phyloP scores from a whole-genome alignment of 306 rosid genomes.

The Lagenaria siceraria region DNA sequence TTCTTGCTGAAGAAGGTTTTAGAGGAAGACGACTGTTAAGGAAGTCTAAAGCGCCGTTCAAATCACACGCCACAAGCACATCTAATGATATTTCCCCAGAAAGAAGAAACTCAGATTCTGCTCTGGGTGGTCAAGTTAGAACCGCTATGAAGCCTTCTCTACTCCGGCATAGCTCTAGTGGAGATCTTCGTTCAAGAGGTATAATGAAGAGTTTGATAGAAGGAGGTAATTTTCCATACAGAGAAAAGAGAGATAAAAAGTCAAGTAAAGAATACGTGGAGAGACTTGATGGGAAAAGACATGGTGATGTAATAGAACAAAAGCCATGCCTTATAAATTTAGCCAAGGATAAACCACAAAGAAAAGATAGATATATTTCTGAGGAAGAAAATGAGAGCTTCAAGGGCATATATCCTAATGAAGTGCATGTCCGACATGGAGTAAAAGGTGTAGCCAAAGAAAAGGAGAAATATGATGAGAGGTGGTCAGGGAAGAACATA shows the following conservation, averaged over 20 bases:
- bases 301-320: background rate
- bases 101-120: constrained; percentile 8
- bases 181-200: constrained; percentile 4
- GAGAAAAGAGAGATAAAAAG: constrained; percentile 10
- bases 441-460: constrained; percentile 7
- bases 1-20: constrained; percentile 74
- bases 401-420: constrained; percentile 22
- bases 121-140: constrained; percentile 12
- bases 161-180: background rate
- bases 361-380: background rate
- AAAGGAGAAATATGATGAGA: constrained; percentile 13
- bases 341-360: constrained; percentile 1
- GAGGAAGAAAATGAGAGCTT: constrained; percentile 15
- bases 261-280: constrained; percentile 17
- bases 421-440: constrained; percentile 10
- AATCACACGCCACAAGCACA: constrained; percentile 20
- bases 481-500: background rate
- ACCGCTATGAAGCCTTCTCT: constrained; percentile 14
- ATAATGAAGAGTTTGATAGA: background rate
- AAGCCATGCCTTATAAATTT: background rate
- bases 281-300: constrained; percentile 8
- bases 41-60: constrained; percentile 38
- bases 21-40: constrained; percentile 34
- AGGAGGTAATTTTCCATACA: constrained; percentile 11
- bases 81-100: constrained; percentile 9